Evolutionary conservation across 306 rosid species (phyloP), one percentile per base, ranked within the genome.

Genomic region (Herpetospermum pedunculosum): DNA sequence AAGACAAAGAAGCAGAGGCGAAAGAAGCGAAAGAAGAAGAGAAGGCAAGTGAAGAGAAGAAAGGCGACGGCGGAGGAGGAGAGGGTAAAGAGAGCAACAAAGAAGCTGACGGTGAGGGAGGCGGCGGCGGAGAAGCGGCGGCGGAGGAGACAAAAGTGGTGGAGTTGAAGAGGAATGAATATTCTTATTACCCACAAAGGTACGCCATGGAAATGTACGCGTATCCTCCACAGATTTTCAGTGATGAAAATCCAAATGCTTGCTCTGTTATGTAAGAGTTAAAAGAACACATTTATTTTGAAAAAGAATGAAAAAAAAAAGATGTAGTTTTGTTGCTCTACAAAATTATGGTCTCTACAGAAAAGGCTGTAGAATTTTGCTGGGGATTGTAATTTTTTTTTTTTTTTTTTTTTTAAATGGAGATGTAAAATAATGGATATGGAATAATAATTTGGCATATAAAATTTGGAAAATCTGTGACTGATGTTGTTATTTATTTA

Each of bases 201-300:
- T 76, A 84, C 73, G 77, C 80, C 1, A 77, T 76, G 86, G 98
- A 87, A 46, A 40, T 75, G 74, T 65, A 87, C 76, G 73, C 97
- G 1, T 69, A 81, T 40, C 75, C 96, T 0, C 97, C 96, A 0
- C 97, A 93, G 87, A 85, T 89, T 80, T 93, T 93, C 89, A 93
- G 98, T n/a, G 97, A 90, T 78, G 98, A 93, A 81, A 90, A 93
- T 67, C 98, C 98, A 13, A 91, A 93, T 75, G 96, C 98, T 0
- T 91, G 98, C 34, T 81, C 77, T 79, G 81, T 84, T 1, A 84
- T 84, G 88, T 84, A 72, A 75, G 44, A 43, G 35, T 12, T 4
- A 21, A 37, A 38, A 37, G 28, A 34, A 18, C 47, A 18, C 47
- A 41, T 35, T 40, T 13, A 35, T 8, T 34, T 5, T 2, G 0